Base-by-base conservation (phyloP, 73 alveolate species). In the Paramecium octaurelia region DNA sequence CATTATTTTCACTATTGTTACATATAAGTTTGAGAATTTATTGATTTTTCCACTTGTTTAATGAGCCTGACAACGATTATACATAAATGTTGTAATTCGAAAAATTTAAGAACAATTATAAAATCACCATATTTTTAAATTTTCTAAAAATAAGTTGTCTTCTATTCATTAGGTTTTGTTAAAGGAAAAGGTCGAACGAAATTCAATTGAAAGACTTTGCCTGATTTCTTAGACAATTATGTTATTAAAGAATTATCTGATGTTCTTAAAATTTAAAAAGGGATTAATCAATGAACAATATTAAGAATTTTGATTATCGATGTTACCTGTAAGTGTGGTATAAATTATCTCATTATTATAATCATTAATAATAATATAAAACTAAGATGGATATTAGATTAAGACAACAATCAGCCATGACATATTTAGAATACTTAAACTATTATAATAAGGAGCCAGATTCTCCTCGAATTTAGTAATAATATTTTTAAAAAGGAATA, bases 401-500 rank as follows among this genome's bases (percentile, higher is more conserved):
- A 64, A 64, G 84, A 64, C 46, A 31, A 18, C 54, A 64, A 64
- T 64, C 84, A 64, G 84, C 84, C 24, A 64, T 64, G 84, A 64
- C 84, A 4, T 64, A 64, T 34, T 18, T 27, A 64, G 84, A 64
- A 64, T 64, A 64, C 46, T 27, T 64, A 64, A 27, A 24, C 8
- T 27, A 64, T 14, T 24, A 1, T 64, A 64, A 64, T 64, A 64
- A 64, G 48, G 84, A 64, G 84, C 84, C 84, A 12, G 27, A 64
- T 64, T 29, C 84, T 64, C 84, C 84, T 27, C 6, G 54, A 27
- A 21, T 64, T 23, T 7, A 31, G 84, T 64, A 64, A 64, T 64
- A 64, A 31, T 11, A 34, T 31, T 2, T 23, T 6, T 64, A 11
- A 54, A 54, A 54, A 64, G 12, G 23, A 11, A 23, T 27, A 64